Base-by-base conservation (phyloP, 495 filamentous ascomycete species). In the Annulohypoxylon stygium region DNA sequence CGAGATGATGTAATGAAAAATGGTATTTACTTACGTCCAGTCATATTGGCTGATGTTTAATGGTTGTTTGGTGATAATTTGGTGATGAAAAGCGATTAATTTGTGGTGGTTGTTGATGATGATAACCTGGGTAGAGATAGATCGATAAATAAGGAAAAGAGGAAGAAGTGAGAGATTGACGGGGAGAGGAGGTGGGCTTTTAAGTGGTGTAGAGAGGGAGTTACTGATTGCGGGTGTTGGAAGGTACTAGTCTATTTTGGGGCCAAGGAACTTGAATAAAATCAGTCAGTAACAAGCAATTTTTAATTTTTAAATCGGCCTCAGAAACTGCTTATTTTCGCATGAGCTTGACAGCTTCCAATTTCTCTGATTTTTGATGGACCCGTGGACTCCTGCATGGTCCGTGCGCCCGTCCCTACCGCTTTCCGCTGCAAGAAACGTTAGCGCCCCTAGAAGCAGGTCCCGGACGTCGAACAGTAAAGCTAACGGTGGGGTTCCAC, bases 21-120 rank as follows among this genome's bases (percentile, higher is more conserved):
- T 45, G 71, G 43, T 30, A 70, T 71, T 25, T 26, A 97, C 94
- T 93, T 87, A 97, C 94, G 94, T 93, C 94, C 94, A 94, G 94
- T 95, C 94, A 97, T 97, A 70, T 81, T 92, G 85, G 50, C 50
- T 54, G 76, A 81, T 65, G 79, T 81, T 77, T 61, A 62, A 64
- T 71, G 64, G 69, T 73, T 67, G 74, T 80, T 68, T 78, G 70
- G 69, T 62, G 57, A 67, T 76, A 61, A 48, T 75, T 79, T 73
- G 72, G 23, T 71, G 79, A 82, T 81, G 76, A 47, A 75, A 74
- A 72, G 64, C 20, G 61, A 73, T 73, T 75, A 62, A 54, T 57
- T 64, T 67, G 61, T 76, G 75, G 76, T 64, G 55, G 71, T 65
- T 78, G 77, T 71, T 72, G 78, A 77, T 78, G 76, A 65, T 78